Evolutionary conservation across 768 basidiomycete species (phyloP).

Genomic region (Thelephora aurantiotincta): DNA sequence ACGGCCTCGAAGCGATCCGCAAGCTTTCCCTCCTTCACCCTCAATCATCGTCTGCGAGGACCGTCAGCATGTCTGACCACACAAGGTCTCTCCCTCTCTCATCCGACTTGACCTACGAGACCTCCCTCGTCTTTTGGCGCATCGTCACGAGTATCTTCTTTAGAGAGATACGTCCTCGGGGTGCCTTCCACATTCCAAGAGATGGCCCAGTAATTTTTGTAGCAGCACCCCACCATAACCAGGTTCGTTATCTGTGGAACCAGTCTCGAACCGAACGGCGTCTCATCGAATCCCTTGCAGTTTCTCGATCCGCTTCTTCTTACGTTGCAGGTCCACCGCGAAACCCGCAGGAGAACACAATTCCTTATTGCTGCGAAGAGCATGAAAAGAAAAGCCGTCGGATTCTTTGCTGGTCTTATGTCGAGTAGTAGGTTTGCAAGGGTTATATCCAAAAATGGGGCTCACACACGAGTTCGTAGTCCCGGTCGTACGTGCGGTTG

Average conservation of each 20-base stretch:
- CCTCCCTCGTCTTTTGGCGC: conserved; percentile 75
- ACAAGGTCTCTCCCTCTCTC: neutral
- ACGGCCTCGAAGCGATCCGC: too few species aligned
- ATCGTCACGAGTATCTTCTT: conserved; percentile 89
- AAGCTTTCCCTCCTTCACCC: too few species aligned
- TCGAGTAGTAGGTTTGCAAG: conserved; percentile 54
- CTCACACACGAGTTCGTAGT: conserved; percentile 30
- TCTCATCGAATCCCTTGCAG: conserved; percentile 23
- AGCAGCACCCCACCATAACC: conserved; percentile 86
- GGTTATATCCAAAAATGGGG: neutral
- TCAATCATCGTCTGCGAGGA: too few species aligned
- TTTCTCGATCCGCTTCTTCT: conserved; percentile 87
- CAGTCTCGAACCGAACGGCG: neutral
- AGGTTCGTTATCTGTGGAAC: conserved; percentile 29
- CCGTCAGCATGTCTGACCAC: neutral
- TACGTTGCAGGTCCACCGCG: conserved; percentile 72
- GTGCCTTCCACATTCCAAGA: conserved; percentile 87
- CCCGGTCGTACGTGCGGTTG: conserved; percentile 85
- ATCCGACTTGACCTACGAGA: conserved; percentile 41
- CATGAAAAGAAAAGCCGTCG: conserved; percentile 66
- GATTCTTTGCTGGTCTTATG: conserved; percentile 72
- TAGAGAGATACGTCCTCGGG: conserved; percentile 85
- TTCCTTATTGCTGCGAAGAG: conserved; percentile 87
- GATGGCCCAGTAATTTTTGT: conserved; percentile 90
- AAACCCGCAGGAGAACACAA: conserved; percentile 68